These are phyloP conservation scores for Phaeosphaeriaceae sp. DNA, from an alignment of 2,329 filamentous ascomycete genomes.

Conservation along the genomic window DNA sequence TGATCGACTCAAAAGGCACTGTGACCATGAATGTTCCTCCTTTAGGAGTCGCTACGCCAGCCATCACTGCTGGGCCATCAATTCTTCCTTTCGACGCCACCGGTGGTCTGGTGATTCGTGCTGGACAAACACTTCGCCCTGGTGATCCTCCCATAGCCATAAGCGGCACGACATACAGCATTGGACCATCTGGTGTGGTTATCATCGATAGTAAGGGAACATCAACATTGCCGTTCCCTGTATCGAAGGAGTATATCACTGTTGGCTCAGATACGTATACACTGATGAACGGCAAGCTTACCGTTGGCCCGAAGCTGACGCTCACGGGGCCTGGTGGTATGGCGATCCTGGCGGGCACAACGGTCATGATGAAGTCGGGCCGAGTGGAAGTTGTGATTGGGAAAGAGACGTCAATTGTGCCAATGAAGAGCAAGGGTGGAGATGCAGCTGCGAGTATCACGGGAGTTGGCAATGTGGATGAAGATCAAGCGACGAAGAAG, in stretches of 20 bases:
- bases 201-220: slow-evolving; percentile 5
- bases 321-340: slow-evolving; percentile 4
- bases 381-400: neutral
- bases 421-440: neutral
- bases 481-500: neutral
- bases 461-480: neutral
- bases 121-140: slow-evolving; percentile 11
- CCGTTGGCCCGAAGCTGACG: slow-evolving; percentile 4
- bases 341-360: neutral
- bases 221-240: slow-evolving; percentile 9
- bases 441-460: neutral
- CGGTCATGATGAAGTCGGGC: neutral
- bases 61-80: slow-evolving; percentile 6
- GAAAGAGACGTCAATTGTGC: neutral
- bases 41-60: neutral
- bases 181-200: slow-evolving; percentile 11
- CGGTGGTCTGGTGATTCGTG: slow-evolving; percentile 12
- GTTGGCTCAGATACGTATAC: slow-evolving; percentile 7
- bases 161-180: slow-evolving; percentile 11
- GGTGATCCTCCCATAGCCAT: slow-evolving; percentile 18
- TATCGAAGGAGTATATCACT: slow-evolving; percentile 7
- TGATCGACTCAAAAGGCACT: neutral
- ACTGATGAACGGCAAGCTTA: slow-evolving; percentile 5
- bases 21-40: slow-evolving; percentile 4
- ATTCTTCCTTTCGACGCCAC: slow-evolving; percentile 2